phyloP scores from a whole-genome alignment of 75 land plant genomes.

The Sequoia sempervirens region DNA sequence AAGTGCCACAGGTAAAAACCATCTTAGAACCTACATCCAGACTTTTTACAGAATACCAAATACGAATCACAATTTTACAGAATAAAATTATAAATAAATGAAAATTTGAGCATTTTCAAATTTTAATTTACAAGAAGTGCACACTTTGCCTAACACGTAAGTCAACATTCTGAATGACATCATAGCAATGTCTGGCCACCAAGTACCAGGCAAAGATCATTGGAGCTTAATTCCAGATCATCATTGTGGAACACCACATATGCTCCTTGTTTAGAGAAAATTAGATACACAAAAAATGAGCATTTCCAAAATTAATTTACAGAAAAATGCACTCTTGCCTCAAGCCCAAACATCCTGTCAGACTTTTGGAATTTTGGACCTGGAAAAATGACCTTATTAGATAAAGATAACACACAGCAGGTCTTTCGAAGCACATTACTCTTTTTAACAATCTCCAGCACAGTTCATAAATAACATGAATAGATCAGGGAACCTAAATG shows the following conservation, averaged over 20 bases:
- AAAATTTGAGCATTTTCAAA: background rate
- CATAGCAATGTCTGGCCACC: background rate
- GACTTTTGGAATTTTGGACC: background rate
- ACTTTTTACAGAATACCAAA: background rate
- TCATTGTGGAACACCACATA: background rate
- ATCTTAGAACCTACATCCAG: background rate
- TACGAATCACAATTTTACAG: background rate
- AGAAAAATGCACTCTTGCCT: slow-evolving; percentile 7
- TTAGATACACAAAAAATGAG: background rate
- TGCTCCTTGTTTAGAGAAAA: background rate
- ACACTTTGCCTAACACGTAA: background rate
- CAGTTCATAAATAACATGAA: background rate
- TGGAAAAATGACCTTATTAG: slow-evolving; percentile 12
- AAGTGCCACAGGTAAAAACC: background rate
- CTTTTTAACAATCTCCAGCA: slow-evolving; percentile 1
- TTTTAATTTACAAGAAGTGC: background rate
- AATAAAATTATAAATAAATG: background rate
- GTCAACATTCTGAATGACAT: background rate
- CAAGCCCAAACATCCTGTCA: slow-evolving; percentile 4
- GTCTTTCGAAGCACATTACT: background rate
- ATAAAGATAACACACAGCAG: background rate
- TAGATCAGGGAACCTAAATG: background rate
- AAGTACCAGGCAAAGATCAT: background rate
- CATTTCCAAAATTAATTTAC: slow-evolving; percentile 13
- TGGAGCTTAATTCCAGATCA: background rate